These are phyloP conservation scores for Leishmania arabica DNA, from an alignment of 208 protist species.

Conservation along the genomic window DNA sequence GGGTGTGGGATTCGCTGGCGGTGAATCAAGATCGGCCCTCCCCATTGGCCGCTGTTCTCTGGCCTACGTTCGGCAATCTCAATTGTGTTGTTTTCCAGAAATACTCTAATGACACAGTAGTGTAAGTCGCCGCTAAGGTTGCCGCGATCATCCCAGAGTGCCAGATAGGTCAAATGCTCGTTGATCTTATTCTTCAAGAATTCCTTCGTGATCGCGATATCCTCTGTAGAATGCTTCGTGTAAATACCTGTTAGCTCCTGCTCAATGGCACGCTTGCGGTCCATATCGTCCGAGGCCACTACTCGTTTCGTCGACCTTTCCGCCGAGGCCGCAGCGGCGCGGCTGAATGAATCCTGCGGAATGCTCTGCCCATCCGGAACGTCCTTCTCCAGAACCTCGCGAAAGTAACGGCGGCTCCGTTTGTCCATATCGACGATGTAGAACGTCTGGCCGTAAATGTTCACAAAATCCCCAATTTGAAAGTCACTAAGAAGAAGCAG, in stretches of 20 bases:
- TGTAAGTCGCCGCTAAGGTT: conserved; percentile 82
- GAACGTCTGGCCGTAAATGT: conserved; percentile 75
- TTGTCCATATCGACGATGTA: conserved; percentile 82
- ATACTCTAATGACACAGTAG: conserved; percentile 74
- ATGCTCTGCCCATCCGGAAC: conserved; percentile 41
- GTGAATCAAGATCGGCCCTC: conserved; percentile 68
- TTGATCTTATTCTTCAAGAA: conserved; percentile 90
- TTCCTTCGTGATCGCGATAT: conserved; percentile 81
- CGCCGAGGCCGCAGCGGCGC: conserved; percentile 19
- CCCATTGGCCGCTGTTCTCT: conserved; percentile 77
- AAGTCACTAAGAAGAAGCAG: conserved; percentile 78
- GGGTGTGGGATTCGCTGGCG: conserved; percentile 74
- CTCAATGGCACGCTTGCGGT: conserved; percentile 81
- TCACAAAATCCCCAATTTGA: conserved; percentile 63
- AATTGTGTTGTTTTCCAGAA: conserved; percentile 77
- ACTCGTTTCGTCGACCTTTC: conserved; percentile 41
- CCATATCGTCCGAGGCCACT: conserved; percentile 87
- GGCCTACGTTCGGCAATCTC: conserved; percentile 71
- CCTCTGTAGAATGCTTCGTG: conserved; percentile 87
- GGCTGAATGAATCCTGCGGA: conserved; percentile 54
- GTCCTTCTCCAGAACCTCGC: conserved; percentile 46
- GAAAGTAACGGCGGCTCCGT: conserved; percentile 73
- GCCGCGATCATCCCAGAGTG: conserved; percentile 91
- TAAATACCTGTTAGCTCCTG: conserved; percentile 88
- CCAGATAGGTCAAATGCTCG: conserved; percentile 82